Base-by-base conservation (phyloP, 371 early-diverging fungal species). In the Rhizomucor pusillus region DNA sequence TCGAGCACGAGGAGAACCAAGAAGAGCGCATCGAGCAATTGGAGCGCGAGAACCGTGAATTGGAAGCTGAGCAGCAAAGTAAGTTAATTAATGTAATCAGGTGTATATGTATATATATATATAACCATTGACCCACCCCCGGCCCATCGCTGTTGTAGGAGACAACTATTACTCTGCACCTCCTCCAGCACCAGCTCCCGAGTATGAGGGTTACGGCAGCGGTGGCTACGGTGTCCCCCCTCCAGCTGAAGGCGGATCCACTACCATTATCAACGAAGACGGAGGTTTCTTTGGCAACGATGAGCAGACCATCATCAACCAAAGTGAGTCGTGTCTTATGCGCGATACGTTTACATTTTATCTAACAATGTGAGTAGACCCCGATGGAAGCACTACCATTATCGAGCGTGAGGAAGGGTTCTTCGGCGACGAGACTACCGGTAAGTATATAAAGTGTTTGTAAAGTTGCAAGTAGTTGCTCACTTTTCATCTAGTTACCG, bases 251-350 rank as follows among this genome's bases (percentile, higher is more conserved):
- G 37, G 49, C 12, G 63, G 61, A 23, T 62, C 54, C 5, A 67
- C 70, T 2, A 70, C 67, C 12, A 57, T 71, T 50, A 71, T 68
- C 50, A 69, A 69, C 37, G 71, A 75, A 49, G 71, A 75, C 43
- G 65, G 67, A 44, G 69, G 69, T 16, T 65, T 58, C 52, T 73
- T 69, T 60, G 62, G 67, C 22, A 37, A 52, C 24, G 73, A 73
- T 43, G 59, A 57, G 22, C 65, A 71, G 48, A 71, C 71, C 14
- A 60, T 69, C 24, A 53, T 71, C 36, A 59, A 60, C 3, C 44
- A 57, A 44, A 65, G 67, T 67, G 65, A 43, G 52, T 12, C n/a
- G n/a, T n/a, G n/a, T n/a, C n/a, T n/a, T n/a, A n/a, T n/a, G n/a
- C n/a, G n/a, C n/a, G n/a, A n/a, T n/a, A n/a, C n/a, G n/a, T n/a